Evolutionary conservation across 441 rosid species (phyloP), one percentile per base, ranked within the genome.

Genomic region (Pelargonium cotyledonis): DNA sequence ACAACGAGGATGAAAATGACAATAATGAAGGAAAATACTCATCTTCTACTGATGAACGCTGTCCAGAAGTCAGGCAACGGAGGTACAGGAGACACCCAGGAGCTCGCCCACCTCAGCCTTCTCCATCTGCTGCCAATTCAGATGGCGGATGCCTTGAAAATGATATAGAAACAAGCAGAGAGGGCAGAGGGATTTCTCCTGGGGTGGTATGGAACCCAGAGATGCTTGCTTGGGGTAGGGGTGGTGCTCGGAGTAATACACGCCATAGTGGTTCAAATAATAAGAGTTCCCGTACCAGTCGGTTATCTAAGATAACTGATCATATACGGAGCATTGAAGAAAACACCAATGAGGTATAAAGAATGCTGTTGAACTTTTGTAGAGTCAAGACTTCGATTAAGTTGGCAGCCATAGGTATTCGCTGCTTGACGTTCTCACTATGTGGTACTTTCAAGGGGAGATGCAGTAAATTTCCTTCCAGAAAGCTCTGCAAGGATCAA

Each of bases 21-120:
- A 87, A 80, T 66, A 80, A 84, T 14, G 83, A 80, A 57, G 90
- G 82, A 68, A 84, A 83, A 81, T 85, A 80, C 73, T 86, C 97
- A 58, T 89, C 95, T 75, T 94, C 99, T 12, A 67, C 79, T 71
- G 98, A 89, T 67, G 97, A 89, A 72, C 87, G 83, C 71, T 67
- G 70, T 58, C 70, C 86, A 6, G 92, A 87, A 76, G 14, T 60
- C 76, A 70, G 77, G 79, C 66, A 83, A 78, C 73, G 85, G 41
- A 83, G 84, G 72, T 81, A 87, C 61, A 90, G 65, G 77, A 87
- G 80, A 77, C 84, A 87, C 53, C 9, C 82, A n/a, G 83, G 83
- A 76, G 51, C 58, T 55, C 82, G 89, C 67, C 47, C 83, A 68
- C 76, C 86, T 57, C 84, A 78, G 66, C 83, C 89, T 70, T 85